phyloP scores from a whole-genome alignment of 2,329 filamentous ascomycete genomes.

The Whalleya microplaca region DNA sequence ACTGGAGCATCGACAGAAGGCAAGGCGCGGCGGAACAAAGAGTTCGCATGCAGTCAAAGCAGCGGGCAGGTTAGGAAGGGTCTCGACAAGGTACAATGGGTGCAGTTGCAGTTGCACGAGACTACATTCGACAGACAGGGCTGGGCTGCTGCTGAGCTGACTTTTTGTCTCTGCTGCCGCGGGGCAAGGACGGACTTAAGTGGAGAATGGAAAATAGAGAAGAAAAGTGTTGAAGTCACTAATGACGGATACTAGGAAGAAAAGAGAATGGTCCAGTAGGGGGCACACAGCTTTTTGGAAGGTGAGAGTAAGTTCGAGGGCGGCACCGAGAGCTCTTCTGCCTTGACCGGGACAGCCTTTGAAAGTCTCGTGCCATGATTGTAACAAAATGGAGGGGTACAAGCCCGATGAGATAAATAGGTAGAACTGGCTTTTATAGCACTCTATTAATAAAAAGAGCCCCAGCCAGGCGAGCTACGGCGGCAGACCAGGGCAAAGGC shows the following conservation, averaged over 20 bases:
- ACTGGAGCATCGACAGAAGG: conserved; percentile 14
- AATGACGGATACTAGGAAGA: background rate
- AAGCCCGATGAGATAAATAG: conserved; percentile 15
- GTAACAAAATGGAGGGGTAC: conserved; percentile 23
- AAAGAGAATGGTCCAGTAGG: conserved; percentile 14
- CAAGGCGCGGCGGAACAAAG: conserved; percentile 21
- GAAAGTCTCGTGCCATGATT: conserved; percentile 30
- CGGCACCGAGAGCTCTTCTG: conserved; percentile 19
- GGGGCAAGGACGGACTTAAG: conserved; percentile 16
- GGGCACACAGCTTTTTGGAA: conserved; percentile 10
- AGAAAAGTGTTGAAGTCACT: background rate
- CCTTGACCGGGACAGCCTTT: conserved; percentile 27
- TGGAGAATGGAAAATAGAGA: conserved; percentile 11
- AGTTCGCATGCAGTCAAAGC: conserved; percentile 19
- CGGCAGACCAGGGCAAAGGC: conserved; percentile 23
- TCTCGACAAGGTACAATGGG: conserved; percentile 14
- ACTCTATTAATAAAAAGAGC: conserved; percentile 23
- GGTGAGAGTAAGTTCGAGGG: conserved; percentile 9
- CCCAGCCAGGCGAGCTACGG: conserved; percentile 25
- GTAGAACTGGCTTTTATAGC: conserved; percentile 29
- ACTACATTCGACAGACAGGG: background rate
- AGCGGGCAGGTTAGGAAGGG: conserved; percentile 17
- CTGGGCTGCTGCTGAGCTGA: conserved; percentile 5
- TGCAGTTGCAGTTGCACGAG: background rate
- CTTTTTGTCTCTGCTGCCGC: conserved; percentile 17